phyloP scores from a whole-genome alignment of 805 yeast species.

The Metschnikowia henanensis region DNA sequence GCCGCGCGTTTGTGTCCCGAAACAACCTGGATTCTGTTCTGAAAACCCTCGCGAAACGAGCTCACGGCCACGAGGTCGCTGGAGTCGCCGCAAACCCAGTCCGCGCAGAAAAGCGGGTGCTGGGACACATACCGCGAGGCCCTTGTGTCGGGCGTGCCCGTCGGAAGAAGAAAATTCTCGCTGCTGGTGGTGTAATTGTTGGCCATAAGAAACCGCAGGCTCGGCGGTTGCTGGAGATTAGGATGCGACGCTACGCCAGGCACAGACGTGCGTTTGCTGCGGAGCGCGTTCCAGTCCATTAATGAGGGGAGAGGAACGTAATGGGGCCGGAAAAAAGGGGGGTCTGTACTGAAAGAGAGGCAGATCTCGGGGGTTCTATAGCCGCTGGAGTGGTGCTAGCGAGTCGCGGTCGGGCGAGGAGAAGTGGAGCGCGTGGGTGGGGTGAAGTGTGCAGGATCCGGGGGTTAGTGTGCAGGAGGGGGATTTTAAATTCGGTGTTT shows the following conservation, averaged over 20 bases:
- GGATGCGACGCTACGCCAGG: conserved; percentile 9
- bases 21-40: conserved; percentile 61
- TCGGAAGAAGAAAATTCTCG: not conserved
- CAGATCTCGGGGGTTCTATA: not conserved
- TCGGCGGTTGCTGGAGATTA: conserved; percentile 8
- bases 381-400: not conserved
- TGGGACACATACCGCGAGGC: conserved; percentile 21
- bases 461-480: not conserved
- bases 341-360: not conserved
- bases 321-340: not conserved
- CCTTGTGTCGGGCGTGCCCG: not conserved
- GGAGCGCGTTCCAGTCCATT: conserved; percentile 20
- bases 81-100: conserved; percentile 31
- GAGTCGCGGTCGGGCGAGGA: not conserved
- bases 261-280: conserved; percentile 17
- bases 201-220: conserved; percentile 5
- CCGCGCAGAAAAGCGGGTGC: conserved; percentile 35
- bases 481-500: not conserved
- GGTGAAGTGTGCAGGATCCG: not conserved
- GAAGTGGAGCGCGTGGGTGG: not conserved
- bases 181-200: not conserved
- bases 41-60: conserved; percentile 77
- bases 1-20: conserved; percentile 21
- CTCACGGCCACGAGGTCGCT: conserved; percentile 60
- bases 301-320: not conserved